Base-by-base conservation (phyloP, 176 grass and related monocot genomes). In the Rhynchospora pubera region DNA sequence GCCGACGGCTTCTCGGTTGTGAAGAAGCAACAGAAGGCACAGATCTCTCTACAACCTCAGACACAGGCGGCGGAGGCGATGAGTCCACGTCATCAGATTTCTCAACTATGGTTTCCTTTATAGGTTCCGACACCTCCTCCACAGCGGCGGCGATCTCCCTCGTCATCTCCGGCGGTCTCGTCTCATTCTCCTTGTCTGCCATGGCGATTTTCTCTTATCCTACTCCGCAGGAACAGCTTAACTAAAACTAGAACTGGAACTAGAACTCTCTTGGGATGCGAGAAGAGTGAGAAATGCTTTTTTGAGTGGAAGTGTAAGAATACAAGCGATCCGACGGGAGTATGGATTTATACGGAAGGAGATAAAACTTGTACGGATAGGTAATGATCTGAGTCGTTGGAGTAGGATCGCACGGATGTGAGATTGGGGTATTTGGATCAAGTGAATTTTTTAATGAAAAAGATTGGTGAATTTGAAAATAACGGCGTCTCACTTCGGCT, bases 21-120 rank as follows among this genome's bases (percentile, higher is more conserved):
- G 77, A 63, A 46, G 53, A 1, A 1, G 56, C 45, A 39, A 61
- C 6, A 51, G 82, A 66, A 24, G 80, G 50, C 14, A 24, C 3
- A 46, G 58, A 80, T 77, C n/a, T 79, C 76, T 76, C 87, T 64
- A 71, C 7, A 18, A 82, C 84, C 62, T 87, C 83, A 66, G 64
- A 56, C 5, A 66, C 76, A 9, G 79, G 82, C 30, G 82, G 83
- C 48, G 78, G n/a, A n/a, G n/a, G 10, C 6, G 72, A 82, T 0
- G 58, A 82, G 8, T n/a, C 82, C 0, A 28, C 80, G 56, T 83
- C 95, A 7, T 81, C 65, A 10, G 88, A 50, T 52, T 82, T 87
- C 63, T 86, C 90, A 0, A 85, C 64, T 18, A 86, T 83, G 14
- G 84, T 84, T 18, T 93, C 90, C 22, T 84, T 24, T 26, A 86